Percentiles rank a stretch among this genome's conserved stretches.
These are phyloP conservation scores for Pichia californica DNA, from an alignment of 805 yeast genomes.

Conservation along the genomic window DNA sequence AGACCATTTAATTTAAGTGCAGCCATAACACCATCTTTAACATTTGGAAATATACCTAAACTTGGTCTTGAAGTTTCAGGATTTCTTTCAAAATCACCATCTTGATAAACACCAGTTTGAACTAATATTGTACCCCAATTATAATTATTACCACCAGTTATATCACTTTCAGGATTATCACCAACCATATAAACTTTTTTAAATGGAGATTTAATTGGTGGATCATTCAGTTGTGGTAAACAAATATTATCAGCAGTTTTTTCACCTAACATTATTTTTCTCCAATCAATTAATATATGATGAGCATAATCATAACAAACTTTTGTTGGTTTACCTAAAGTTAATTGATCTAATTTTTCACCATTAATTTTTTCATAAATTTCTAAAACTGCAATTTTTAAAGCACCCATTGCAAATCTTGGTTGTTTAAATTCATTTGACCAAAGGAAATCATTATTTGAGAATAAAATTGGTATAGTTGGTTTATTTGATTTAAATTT, in stretches of 20 bases:
- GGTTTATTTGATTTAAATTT: slow-evolving; percentile 17
- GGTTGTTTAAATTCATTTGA: slow-evolving; percentile 74
- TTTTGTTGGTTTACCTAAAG: slow-evolving; percentile 77
- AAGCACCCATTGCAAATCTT: slow-evolving; percentile 89
- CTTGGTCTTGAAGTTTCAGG: slow-evolving; percentile 36
- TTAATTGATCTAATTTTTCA: slow-evolving; percentile 40
- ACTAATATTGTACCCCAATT: slow-evolving; percentile 90
- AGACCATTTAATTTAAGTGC: slow-evolving; percentile 19
- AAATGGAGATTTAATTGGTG: slow-evolving; percentile 39
- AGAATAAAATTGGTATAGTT: slow-evolving; percentile 36
- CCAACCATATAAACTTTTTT: slow-evolving; percentile 88
- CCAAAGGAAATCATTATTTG: slow-evolving; percentile 84
- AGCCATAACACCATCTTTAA: slow-evolving; percentile 36
- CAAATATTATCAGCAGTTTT: slow-evolving; percentile 19
- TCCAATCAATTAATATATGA: slow-evolving; percentile 55
- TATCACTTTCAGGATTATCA: slow-evolving; percentile 92
- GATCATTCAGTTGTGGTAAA: slow-evolving; percentile 38
- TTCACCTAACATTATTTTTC: slow-evolving; percentile 28
- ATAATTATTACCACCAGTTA: slow-evolving; percentile 76
- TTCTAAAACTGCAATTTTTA: slow-evolving; percentile 55
- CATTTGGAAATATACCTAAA: slow-evolving; percentile 44
- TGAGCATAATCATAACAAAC: slow-evolving; percentile 82
- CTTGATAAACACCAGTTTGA: slow-evolving; percentile 80
- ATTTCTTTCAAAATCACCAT: slow-evolving; percentile 39
- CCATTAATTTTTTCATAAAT: slow-evolving; percentile 42